phyloP scores from a whole-genome alignment of 2,329 filamentous ascomycete genomes.

The Biscogniauxia mediterranea region DNA sequence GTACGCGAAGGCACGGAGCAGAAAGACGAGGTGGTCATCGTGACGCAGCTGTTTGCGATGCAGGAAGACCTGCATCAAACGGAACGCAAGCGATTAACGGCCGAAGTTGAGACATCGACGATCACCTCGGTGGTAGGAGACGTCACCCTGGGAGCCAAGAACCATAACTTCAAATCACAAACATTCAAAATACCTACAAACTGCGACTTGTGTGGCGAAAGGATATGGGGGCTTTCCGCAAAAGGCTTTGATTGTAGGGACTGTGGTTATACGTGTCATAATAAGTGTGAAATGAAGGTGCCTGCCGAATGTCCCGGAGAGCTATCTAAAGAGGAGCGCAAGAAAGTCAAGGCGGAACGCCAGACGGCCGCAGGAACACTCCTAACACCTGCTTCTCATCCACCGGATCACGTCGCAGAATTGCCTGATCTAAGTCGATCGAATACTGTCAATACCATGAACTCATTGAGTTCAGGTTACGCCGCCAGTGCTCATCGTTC shows the following conservation, averaged over 20 bases:
- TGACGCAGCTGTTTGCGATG: conserved; percentile 76
- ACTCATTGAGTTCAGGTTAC: conserved; percentile 84
- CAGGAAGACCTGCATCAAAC: conserved; percentile 84
- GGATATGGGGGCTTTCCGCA: conserved; percentile 94
- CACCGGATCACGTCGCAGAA: conserved; percentile 54
- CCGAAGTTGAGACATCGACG: conserved; percentile 89
- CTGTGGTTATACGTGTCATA: conserved; percentile 97
- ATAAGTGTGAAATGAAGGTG: conserved; percentile 99
- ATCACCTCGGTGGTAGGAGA: conserved; percentile 92
- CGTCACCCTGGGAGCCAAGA: conserved; percentile 86
- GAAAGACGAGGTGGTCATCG: conserved; percentile 82
- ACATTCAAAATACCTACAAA: conserved; percentile 99
- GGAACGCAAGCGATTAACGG: conserved; percentile 79
- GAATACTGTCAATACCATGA: conserved; percentile 90
- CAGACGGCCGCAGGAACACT: conserved; percentile 73
- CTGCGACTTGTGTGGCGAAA: conserved; percentile 92
- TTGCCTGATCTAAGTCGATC: conserved; percentile 70
- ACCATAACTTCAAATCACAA: conserved; percentile 97
- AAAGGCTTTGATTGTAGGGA: conserved; percentile 96
- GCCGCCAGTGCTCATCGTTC: conserved; percentile 76
- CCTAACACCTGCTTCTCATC: conserved; percentile 47
- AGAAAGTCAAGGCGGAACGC: conserved; percentile 83
- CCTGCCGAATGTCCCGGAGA: conserved; percentile 94
- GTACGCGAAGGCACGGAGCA: conserved; percentile 84
- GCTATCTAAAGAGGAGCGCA: conserved; percentile 89